Percentiles rank a stretch among this genome's conserved stretches.
Conservation (phyloP, 495 filamentous ascomycete genomes). For the Podospora tetraspora region DNA sequence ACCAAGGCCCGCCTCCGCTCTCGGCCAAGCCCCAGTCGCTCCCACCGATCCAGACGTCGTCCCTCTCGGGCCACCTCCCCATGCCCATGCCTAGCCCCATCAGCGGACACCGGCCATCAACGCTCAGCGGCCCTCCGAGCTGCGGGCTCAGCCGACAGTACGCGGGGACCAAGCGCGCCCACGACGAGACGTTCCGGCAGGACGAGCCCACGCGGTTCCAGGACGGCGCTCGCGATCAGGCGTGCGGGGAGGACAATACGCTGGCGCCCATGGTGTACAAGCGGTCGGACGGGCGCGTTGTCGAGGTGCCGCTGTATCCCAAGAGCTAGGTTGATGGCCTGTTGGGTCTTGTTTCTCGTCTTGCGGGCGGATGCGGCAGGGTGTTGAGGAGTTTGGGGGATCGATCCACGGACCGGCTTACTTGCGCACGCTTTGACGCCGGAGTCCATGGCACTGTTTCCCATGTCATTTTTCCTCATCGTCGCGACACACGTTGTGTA, state of each 20-base stretch:
- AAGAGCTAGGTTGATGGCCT: not conserved
- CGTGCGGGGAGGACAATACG: constrained; percentile 14
- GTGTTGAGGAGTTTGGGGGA: not conserved
- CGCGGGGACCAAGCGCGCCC: constrained; percentile 29
- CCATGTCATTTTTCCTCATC: not conserved
- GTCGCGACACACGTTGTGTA: not conserved
- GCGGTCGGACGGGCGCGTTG: constrained; percentile 21
- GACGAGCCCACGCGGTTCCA: constrained; percentile 21
- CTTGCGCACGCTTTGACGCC: not conserved
- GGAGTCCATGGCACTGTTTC: not conserved
- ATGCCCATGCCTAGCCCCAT: constrained; percentile 19
- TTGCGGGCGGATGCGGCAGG: not conserved
- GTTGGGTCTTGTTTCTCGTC: not conserved
- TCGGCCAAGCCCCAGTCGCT: constrained; percentile 11
- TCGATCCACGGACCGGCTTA: not conserved
- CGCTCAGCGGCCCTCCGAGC: constrained; percentile 12
- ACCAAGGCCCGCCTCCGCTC: constrained; percentile 3
- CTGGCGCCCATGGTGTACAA: constrained; percentile 11
- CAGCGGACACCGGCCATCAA: not conserved
- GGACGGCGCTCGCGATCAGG: constrained; percentile 27
- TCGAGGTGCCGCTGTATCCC: not conserved
- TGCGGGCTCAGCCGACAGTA: constrained; percentile 15
- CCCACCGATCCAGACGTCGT: constrained; percentile 22
- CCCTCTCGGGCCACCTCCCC: constrained; percentile 3
- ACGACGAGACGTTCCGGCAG: constrained; percentile 23